Percentiles rank a stretch among this genome's conserved stretches.
Conservation (phyloP, 768 basidiomycete species). For the Dacryopinax spathularia region DNA sequence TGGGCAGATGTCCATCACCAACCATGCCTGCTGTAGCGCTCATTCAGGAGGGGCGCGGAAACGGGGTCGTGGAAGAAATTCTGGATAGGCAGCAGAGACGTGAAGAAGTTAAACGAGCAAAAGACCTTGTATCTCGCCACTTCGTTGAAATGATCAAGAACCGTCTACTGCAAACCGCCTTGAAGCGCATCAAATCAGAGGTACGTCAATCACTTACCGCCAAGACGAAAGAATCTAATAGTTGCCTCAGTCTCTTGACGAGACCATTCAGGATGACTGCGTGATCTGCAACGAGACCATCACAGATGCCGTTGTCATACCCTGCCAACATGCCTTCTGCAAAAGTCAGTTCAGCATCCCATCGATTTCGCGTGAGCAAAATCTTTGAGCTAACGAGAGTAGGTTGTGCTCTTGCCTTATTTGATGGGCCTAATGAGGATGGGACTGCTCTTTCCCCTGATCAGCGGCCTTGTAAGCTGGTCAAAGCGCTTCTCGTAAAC, state of each 20-base stretch:
- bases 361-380: background rate
- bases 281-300: constrained; percentile 51
- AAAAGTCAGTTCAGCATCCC: background rate
- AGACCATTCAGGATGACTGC: constrained; percentile 40
- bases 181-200: background rate
- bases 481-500: too few species aligned
- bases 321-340: constrained; percentile 39
- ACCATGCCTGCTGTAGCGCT: constrained; percentile 33
- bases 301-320: constrained; percentile 40
- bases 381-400: background rate
- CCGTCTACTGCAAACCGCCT: background rate
- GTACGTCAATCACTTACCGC: background rate
- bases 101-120: background rate
- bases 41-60: background rate
- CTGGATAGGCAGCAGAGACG: background rate
- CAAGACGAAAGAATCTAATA: background rate
- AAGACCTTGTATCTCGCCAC: background rate
- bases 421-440: background rate
- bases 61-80: background rate
- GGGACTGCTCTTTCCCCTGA: background rate
- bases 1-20: background rate
- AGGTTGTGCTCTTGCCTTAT: background rate
- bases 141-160: background rate
- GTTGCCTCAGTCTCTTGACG: constrained; percentile 29
- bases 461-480: background rate